These are phyloP conservation scores for Aspergillus leporis DNA, from an alignment of 495 filamentous ascomycete genomes.

Conservation along the genomic window DNA sequence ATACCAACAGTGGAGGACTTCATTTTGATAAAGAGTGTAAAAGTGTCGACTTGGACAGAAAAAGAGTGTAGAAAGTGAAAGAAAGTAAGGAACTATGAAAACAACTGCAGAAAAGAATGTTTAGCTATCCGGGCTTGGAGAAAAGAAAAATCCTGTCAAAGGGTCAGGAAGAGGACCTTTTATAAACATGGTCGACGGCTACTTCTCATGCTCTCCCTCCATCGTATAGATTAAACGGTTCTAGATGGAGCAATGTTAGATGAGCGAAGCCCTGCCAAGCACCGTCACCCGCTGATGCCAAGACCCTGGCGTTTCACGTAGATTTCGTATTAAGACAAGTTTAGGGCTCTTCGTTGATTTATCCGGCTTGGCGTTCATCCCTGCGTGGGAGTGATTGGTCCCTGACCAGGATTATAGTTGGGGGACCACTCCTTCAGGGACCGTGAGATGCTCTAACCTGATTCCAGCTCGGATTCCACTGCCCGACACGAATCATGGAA, in stretches of 20 bases:
- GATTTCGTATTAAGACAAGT: neutral
- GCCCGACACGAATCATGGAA: neutral
- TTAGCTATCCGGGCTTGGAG: slow-evolving; percentile 16
- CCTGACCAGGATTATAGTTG: neutral
- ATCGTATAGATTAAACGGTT: neutral
- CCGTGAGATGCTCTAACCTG: neutral
- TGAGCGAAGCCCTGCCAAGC: slow-evolving; percentile 14
- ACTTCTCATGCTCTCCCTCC: neutral
- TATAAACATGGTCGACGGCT: slow-evolving; percentile 5
- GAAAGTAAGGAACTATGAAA: slow-evolving; percentile 2
- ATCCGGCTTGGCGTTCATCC: neutral
- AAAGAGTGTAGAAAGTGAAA: slow-evolving; percentile 11
- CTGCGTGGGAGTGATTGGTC: neutral
- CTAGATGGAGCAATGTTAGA: neutral
- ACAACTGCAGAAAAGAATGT: slow-evolving; percentile 8
- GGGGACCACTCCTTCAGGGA: neutral
- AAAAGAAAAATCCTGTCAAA: neutral
- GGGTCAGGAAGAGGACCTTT: neutral
- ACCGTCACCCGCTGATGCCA: slow-evolving; percentile 2
- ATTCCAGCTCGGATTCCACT: neutral
- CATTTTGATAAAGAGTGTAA: slow-evolving; percentile 19
- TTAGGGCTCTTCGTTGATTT: neutral
- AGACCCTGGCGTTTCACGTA: slow-evolving; percentile 12
- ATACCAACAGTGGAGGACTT: slow-evolving; percentile 22
- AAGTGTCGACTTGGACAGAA: slow-evolving; percentile 8